Base-by-base conservation (phyloP, 306 rosid genomes). In the Prunus campanulata region DNA sequence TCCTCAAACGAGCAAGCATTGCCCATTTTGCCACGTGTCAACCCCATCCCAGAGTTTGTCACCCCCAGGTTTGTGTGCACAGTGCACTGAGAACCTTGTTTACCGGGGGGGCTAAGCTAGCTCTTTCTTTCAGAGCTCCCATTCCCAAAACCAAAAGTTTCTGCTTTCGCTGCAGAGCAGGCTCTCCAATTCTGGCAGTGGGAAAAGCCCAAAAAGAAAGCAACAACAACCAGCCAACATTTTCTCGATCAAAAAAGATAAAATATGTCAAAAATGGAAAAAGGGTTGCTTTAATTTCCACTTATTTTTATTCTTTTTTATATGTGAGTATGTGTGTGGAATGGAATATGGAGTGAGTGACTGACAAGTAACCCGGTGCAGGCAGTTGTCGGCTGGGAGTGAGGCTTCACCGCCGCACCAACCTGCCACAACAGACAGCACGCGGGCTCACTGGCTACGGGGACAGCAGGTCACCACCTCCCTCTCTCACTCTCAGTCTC, bases 291-390 rank as follows among this genome's bases (percentile, higher is more conserved):
- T 68, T 7, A 7, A 71, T 52, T 30, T 42, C 66, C 7, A n/a
- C 10, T 56, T 44, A 50, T 19, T 70, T 46, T 61, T 19, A 19
- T 48, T 18, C n/a, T 6, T 66, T n/a, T 20, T 51, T 66, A 15
- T 69, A 69, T 54, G 11, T 51, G 57, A 20, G 30, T 25, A 16
- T 64, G 47, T 16, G 5, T 56, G 22, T 42, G 42, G 76, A 72
- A 11, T 52, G 32, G 35, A 39, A 7, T 29, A 60, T 75, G 3
- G 80, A 71, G 85, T 42, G 80, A 78, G 85, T 74, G 79, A 86
- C 85, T 93, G 96, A 85, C 91, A 89, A 71, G 81, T 85, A 67
- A 88, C 93, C 96, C 89, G 92, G 62, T 80, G 88, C 97, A 90
- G 92, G 82, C 77, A 68, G 81, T 27, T 89, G 96, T 91, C 90